Base-by-base conservation (phyloP, 345 rosid genomes). In the Hibiscus mutabilis region DNA sequence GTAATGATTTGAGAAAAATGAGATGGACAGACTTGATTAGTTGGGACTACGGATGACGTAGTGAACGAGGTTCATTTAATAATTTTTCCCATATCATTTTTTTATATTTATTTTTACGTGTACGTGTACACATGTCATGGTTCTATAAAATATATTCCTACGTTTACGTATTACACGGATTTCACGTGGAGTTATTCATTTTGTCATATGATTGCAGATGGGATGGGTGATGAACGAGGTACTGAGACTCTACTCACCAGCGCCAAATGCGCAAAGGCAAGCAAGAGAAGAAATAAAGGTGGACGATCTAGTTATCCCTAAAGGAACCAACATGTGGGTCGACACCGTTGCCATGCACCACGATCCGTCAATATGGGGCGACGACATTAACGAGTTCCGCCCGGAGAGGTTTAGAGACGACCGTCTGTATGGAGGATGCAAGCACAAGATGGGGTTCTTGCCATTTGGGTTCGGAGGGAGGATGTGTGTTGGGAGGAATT, bases 401-500 rank as follows among this genome's bases (percentile, higher is more conserved):
- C 98, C 98, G 13, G 91, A 94, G 79, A 88, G 98, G 78, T 94
- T 94, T 68, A 61, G 60, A 55, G 85, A 88, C 2, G 85, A 84
- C 70, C 46, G 82, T 67, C 31, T 86, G 2, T 74, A 85, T 31
- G 98, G 98, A 0, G 90, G 98, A 7, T 94, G 97, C 84, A 88
- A 79, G 44, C 89, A 81, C 75, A 89, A 87, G 77, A 89, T 93
- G 98, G 97, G 96, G 5, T 91, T 80, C 66, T 73, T 93, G 85
- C 98, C 98, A 0, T 93, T 93, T 63, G 98, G 97, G 42, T 93
- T 93, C 18, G 97, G 96, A 61, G 97, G 98, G 29, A 89, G 98
- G 53, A 91, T 89, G 98, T 93, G 98, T 60, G 73, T 93, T 1
- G 97, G 96, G n/a, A 79, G 90, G 78, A 89, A 89, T 70, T 77